These are phyloP conservation scores for Dryadomyces sulphureus DNA, from an alignment of 2,329 filamentous ascomycete species.

Conservation along the genomic window DNA sequence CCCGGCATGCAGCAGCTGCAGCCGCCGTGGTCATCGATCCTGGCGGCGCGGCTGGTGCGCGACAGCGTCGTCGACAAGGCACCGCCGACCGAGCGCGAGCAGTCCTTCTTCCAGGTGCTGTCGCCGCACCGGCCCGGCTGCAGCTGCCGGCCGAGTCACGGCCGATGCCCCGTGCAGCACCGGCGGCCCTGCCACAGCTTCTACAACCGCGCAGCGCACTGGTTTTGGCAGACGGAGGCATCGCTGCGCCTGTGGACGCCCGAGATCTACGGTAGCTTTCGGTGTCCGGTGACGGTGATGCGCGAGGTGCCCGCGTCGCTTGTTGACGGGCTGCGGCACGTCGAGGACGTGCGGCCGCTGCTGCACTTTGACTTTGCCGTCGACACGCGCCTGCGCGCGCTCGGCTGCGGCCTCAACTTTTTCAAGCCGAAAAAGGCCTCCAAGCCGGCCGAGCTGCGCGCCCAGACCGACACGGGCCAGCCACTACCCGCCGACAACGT, in stretches of 20 bases:
- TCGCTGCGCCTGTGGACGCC: slow-evolving; percentile 15
- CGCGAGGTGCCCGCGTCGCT: slow-evolving; percentile 11
- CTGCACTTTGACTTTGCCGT: slow-evolving; percentile 14
- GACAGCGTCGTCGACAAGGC: background rate
- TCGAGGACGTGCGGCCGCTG: slow-evolving; percentile 7
- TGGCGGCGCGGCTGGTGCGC: slow-evolving; percentile 2
- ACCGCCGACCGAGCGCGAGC: background rate
- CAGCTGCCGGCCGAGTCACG: slow-evolving; percentile 3
- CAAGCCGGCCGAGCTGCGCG: slow-evolving; percentile 12
- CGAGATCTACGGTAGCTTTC: slow-evolving; percentile 14
- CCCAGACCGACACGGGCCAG: slow-evolving; percentile 11
- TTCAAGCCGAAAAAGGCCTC: slow-evolving; percentile 7
- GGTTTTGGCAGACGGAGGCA: slow-evolving; percentile 14
- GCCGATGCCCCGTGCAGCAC: background rate
- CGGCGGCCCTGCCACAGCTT: slow-evolving; percentile 1
- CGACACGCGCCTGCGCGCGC: slow-evolving; percentile 12
- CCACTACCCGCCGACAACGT: slow-evolving; percentile 10
- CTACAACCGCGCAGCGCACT: slow-evolving; percentile 13
- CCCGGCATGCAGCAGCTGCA: background rate
- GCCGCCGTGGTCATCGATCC: background rate
- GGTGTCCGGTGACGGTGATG: slow-evolving; percentile 12
- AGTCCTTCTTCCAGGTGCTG: slow-evolving; percentile 9
- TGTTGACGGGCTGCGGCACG: slow-evolving; percentile 9
- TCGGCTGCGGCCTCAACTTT: slow-evolving; percentile 10
- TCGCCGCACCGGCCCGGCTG: slow-evolving; percentile 8